Evolutionary conservation across 1,139 yeast genomes (phyloP), one percentile per base, ranked within the genome.

Genomic region (Hyphopichia pseudoburtonii): DNA sequence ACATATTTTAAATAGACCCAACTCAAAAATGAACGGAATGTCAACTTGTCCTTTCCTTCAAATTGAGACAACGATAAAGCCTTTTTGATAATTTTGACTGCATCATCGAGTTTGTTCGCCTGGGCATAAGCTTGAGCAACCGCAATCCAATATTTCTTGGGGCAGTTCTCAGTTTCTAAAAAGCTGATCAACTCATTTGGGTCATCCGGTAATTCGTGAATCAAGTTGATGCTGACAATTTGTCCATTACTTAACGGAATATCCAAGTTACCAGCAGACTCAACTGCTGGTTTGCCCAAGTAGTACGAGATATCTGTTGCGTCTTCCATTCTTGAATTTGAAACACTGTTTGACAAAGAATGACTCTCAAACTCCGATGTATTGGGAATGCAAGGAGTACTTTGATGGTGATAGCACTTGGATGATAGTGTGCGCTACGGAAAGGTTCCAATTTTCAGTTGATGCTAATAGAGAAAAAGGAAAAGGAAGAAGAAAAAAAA

Each of bases 201-300:
- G 56, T 89, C 96, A 17, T 86, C 96, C 1, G 96, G 95, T 42
- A 90, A 69, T 55, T 90, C 97, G 32, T 77, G 78, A 31, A 70
- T 66, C 41, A 73, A 73, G 60, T 79, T 86, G 46, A 86, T 78
- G 40, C 80, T 73, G 42, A 84, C 92, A 46, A 84, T 78, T 58
- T 84, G 88, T 36, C 83, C 86, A 45, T 75, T 81, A 48, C 76
- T 73, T 54, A 84, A 65, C 12, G 89, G 90, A 48, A 86, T 80
- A 57, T 82, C 89, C 45, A 82, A 60, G 34, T 59, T 63, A 19
- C 60, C 60, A 33, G 56, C 44, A 12, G 60, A 46, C 42, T 68
- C 74, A 12, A 48, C 48, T 30, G 60, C 62, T 33, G 56, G 62
- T 28, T 55, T 51, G 23, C 70, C 72, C 37, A 65, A 48, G 47